These are phyloP conservation scores for Amanita jacksonii DNA, from an alignment of 768 basidiomycete species.

Conservation along the genomic window DNA sequence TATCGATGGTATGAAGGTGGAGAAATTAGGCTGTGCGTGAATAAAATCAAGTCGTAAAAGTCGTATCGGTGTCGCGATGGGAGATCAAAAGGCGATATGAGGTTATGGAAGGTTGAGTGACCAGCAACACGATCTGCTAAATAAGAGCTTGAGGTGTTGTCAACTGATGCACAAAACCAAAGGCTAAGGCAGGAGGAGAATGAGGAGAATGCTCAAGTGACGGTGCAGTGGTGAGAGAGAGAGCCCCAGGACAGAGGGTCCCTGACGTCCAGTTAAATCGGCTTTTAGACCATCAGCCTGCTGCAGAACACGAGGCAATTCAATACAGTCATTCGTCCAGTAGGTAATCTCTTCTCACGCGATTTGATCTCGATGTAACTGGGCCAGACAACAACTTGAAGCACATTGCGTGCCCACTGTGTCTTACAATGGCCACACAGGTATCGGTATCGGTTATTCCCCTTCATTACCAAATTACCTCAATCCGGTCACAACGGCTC, in stretches of 20 bases:
- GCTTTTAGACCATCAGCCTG: conserved; percentile 5
- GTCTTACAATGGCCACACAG: no score
- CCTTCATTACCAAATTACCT: no score
- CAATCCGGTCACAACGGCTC: no score
- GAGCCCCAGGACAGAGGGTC: not conserved
- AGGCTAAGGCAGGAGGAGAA: not conserved
- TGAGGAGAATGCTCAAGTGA: not conserved
- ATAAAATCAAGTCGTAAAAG: not conserved
- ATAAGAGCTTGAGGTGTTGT: not conserved
- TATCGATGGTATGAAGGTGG: not conserved
- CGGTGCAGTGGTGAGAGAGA: not conserved
- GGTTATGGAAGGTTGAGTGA: not conserved
- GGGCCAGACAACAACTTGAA: no score
- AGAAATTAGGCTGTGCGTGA: not conserved
- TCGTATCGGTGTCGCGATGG: conserved; percentile 5
- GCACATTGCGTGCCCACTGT: no score
- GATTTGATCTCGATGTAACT: not conserved
- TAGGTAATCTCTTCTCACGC: conserved; percentile 5
- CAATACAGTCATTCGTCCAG: not conserved
- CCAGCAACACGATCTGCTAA: not conserved
- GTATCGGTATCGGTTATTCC: no score
- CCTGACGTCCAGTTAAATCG: conserved; percentile 2
- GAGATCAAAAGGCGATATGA: conserved; percentile 1
- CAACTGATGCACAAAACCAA: not conserved
- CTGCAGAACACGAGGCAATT: conserved; percentile 7